These are phyloP conservation scores for Mediolabrus comicus DNA, from an alignment of 108 stramenopile genomes.

Conservation along the genomic window DNA sequence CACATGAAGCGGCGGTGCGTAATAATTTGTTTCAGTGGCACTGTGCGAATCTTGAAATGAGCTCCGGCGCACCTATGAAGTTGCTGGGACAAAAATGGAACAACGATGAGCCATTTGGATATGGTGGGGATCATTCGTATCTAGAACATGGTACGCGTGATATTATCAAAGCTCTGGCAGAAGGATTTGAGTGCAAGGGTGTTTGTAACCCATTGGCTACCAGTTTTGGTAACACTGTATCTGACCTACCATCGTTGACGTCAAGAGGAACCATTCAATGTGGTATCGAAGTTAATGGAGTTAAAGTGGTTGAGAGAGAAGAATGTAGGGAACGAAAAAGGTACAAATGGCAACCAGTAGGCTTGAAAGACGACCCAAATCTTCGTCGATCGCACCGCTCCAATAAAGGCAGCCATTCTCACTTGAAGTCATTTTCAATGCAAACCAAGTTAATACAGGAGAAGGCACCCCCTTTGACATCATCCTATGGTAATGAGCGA, in stretches of 20 bases:
- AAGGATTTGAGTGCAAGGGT: conserved; percentile 72
- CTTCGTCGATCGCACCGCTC: conserved; percentile 32
- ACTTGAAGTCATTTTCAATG: conserved; percentile 6
- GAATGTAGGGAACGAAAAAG: conserved; percentile 23
- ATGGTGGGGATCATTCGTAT: conserved; percentile 90
- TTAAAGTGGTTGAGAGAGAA: conserved; percentile 43
- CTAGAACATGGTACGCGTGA: conserved; percentile 74
- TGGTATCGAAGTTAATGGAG: conserved; percentile 46
- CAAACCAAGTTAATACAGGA: background rate
- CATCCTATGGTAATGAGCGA: conserved; percentile 34
- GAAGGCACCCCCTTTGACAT: background rate
- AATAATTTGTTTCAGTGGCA: conserved; percentile 85
- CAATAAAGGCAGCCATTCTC: conserved; percentile 10
- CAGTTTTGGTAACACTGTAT: background rate
- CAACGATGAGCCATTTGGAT: conserved; percentile 91
- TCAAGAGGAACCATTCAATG: conserved; percentile 38
- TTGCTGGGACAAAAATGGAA: conserved; percentile 85
- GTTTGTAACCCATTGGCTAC: conserved; percentile 16
- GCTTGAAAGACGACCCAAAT: background rate
- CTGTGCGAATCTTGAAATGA: conserved; percentile 87
- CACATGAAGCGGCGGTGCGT: conserved; percentile 17
- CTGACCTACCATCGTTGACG: background rate
- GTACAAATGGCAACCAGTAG: background rate
- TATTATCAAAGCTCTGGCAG: conserved; percentile 69
- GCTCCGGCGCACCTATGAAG: conserved; percentile 78